Conservation (phyloP, 345 rosid species). For the Eutrema yunnanense region DNA sequence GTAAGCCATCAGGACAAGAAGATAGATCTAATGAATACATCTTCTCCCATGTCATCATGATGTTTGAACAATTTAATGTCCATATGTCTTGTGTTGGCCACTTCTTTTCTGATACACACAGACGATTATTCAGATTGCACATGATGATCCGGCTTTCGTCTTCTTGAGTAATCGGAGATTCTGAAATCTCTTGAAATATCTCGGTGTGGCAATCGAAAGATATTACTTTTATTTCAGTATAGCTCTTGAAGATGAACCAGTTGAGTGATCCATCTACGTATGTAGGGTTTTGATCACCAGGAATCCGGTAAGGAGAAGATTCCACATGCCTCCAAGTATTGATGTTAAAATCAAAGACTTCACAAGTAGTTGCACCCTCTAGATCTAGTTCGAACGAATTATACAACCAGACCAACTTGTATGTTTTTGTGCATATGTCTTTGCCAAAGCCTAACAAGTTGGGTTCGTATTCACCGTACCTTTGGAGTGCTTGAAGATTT, state of each 20-base stretch:
- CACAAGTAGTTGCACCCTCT: background rate
- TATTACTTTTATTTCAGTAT: background rate
- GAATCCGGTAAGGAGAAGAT: background rate
- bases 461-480: background rate
- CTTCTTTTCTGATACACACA: background rate
- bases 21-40: background rate
- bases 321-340: background rate
- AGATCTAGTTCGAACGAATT: background rate
- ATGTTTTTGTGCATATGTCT: background rate
- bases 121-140: background rate
- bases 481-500: background rate
- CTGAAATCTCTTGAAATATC: background rate
- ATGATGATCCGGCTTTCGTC: background rate
- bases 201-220: slow-evolving; percentile 4
- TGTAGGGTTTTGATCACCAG: background rate
- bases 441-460: background rate
- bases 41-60: background rate
- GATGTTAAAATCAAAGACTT: background rate
- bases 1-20: background rate
- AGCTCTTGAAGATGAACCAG: background rate
- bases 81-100: background rate
- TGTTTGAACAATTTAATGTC: background rate
- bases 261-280: background rate
- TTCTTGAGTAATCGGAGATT: background rate
- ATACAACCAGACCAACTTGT: slow-evolving; percentile 4